Percentiles rank a stretch among this genome's conserved stretches.
Evolutionary conservation across 176 grass and related monocot species (phyloP).

Genomic region (Themeda triandra): DNA sequence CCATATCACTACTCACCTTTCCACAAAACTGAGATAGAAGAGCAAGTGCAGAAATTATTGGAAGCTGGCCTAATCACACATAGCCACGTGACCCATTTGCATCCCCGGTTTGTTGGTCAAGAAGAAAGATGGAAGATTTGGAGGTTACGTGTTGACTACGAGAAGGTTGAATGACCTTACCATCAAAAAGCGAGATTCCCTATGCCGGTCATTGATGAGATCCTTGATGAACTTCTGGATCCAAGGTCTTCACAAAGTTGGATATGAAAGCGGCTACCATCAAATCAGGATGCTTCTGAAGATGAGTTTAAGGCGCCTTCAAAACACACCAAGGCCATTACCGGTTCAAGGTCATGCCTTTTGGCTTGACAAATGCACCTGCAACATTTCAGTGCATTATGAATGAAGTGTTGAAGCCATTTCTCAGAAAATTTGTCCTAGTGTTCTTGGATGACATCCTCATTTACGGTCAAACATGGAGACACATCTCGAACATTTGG

Average conservation of each 20-base stretch:
- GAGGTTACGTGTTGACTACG: not conserved
- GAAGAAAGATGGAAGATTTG: not conserved
- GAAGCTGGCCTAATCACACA: accelerated
- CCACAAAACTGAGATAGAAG: not conserved
- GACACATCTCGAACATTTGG: accelerated
- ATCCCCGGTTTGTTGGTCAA: accelerated
- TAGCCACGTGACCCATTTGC: too few species aligned
- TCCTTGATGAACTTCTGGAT: accelerated
- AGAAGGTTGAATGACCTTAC: not conserved
- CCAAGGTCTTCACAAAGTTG: not conserved
- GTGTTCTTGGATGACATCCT: not conserved
- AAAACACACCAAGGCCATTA: not conserved
- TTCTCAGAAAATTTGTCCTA: not conserved
- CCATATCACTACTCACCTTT: not conserved
- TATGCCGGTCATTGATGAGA: not conserved
- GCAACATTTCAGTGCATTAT: not conserved
- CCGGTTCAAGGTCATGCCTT: not conserved
- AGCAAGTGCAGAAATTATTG: accelerated
- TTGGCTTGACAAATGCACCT: not conserved
- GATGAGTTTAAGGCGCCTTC: not conserved
- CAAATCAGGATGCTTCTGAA: accelerated
- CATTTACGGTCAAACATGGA: not conserved
- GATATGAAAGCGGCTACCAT: not conserved
- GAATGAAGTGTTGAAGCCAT: too few species aligned
- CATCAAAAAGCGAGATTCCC: not conserved